These are phyloP conservation scores for Dysphania ambrosioides DNA, from an alignment of 148 eudicot genomes.

Conservation along the genomic window DNA sequence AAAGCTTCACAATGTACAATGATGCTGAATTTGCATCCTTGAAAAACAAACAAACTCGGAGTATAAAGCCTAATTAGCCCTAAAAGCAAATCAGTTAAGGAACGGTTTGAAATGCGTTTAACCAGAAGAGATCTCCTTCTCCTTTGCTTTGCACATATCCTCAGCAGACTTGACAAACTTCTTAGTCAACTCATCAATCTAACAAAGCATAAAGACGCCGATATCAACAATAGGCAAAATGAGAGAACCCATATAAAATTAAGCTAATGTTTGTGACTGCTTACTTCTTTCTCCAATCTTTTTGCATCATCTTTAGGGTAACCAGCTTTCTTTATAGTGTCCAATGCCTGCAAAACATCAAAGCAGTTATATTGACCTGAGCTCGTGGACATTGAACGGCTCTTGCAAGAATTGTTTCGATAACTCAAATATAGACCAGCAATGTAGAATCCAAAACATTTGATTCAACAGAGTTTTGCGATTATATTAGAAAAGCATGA, in stretches of 20 bases:
- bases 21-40: conserved; percentile 5
- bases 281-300: conserved; percentile 89
- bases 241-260: neutral
- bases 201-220: neutral
- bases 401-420: neutral
- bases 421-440: no score
- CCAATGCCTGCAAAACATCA: conserved; percentile 65
- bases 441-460: no score
- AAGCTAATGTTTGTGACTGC: conserved; percentile 18
- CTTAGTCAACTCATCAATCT: conserved; percentile 49
- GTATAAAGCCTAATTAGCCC: conserved; percentile 1
- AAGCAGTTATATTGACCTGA: neutral
- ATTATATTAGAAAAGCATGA: no score
- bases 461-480: no score
- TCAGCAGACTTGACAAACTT: conserved; percentile 50
- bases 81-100: conserved; percentile 2
- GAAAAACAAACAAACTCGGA: neutral
- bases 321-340: conserved; percentile 68
- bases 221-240: neutral
- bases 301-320: conserved; percentile 76
- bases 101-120: conserved; percentile 7
- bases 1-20: neutral
- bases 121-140: conserved; percentile 44
- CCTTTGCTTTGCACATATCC: conserved; percentile 49
- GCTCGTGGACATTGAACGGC: neutral